phyloP scores from a whole-genome alignment of 345 rosid genomes.

The Euphorbia pulcherrima region DNA sequence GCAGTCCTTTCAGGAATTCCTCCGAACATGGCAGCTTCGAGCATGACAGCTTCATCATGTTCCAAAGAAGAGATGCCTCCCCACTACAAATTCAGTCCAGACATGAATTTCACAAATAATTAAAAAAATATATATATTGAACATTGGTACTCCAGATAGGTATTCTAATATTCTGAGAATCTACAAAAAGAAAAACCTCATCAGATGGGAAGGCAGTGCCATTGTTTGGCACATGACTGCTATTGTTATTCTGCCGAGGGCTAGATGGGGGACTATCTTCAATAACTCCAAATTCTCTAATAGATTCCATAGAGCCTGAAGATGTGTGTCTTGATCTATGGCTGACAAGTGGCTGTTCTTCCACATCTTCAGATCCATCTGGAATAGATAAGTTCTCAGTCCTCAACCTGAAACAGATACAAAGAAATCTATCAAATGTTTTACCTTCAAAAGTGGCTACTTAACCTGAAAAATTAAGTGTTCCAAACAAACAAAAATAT shows the following conservation, averaged over 20 bases:
- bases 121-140: no score
- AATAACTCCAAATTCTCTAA: constrained; percentile 35
- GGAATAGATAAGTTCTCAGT: constrained; percentile 62
- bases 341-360: constrained; percentile 68
- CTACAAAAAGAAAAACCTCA: constrained; percentile 42
- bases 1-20: constrained; percentile 83
- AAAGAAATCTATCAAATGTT: constrained; percentile 3
- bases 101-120: not conserved
- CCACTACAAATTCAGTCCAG: constrained; percentile 53
- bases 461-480: not conserved
- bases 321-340: constrained; percentile 55
- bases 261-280: constrained; percentile 54
- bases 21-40: constrained; percentile 99
- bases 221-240: constrained; percentile 37
- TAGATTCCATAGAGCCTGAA: constrained; percentile 45
- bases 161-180: not conserved
- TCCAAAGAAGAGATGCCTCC: constrained; percentile 98
- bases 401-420: constrained; percentile 44
- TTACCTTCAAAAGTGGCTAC: not conserved
- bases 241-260: constrained; percentile 39
- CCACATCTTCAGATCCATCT: constrained; percentile 69
- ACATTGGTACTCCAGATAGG: not conserved
- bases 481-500: not conserved
- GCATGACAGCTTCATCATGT: constrained; percentile 99
- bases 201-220: constrained; percentile 66